Base-by-base conservation (phyloP, 2,329 filamentous ascomycete genomes). In the Aphanocladium album region DNA sequence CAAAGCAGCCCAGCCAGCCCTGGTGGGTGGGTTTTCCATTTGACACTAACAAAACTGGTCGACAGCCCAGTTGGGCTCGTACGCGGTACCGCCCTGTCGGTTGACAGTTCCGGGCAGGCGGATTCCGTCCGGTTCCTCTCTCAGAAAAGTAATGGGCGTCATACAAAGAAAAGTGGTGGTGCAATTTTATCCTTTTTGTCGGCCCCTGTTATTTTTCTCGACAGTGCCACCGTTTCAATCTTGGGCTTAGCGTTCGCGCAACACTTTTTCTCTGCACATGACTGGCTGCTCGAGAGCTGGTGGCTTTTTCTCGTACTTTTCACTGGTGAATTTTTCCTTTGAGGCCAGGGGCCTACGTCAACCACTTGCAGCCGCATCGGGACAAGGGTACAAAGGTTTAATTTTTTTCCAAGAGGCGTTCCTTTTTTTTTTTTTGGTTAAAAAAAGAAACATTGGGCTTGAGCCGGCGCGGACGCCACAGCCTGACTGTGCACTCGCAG, bases 371-470 rank as follows among this genome's bases (percentile, higher is more conserved):
- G 43, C 45, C 43, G 21, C 23, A 54, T 54, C 25, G 33, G 51
- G 51, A 12, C 11, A 12, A 3, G 33, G 8, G n/a, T 3, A 39
- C 11, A 39, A 39, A 11, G 16, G 16, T 30, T 30, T 30, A 5
- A 5, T 30, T 30, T 30, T 9, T 30, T 30, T 30, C 30, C 9
- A 5, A 9, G 5, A 30, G 30, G 30, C 30, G 9, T 30, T 30
- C n/a, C 12, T 25, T 47, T 47, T 47, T 12, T 3, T 25, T 17
- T 30, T 7, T 2, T 6, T 19, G 41, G 21, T 50, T 45, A 55
- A 55, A 45, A 55, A 55, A 43, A 54, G 52, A 43, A 54, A 54
- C 52, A 53, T 30, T 30, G 35, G 35, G 35, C 35, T 14, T 17
- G 16, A 35, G 33, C 33, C 33, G 33, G 33, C 33, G 33, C 33